phyloP scores from a whole-genome alignment of 352 stramenopile species.

The Phytopythium ostracodes region DNA sequence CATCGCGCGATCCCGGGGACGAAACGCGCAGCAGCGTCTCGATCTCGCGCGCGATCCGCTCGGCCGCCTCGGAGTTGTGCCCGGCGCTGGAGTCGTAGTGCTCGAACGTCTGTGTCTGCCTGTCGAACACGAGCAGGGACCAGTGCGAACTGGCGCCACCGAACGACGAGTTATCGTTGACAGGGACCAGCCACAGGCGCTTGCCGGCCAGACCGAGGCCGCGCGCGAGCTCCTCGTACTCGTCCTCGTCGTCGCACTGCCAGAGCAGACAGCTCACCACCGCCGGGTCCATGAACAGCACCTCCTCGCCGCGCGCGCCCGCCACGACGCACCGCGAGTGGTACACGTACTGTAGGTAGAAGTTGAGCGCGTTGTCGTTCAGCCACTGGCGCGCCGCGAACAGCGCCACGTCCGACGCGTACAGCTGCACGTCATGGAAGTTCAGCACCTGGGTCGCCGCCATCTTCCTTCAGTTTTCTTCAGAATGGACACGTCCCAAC shows the following conservation, averaged over 20 bases:
- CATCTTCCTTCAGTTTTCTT: too few relatives aligned
- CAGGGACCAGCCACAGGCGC: constrained; percentile 52
- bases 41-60: constrained; percentile 37
- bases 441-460: constrained; percentile 58
- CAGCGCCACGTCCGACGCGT: constrained; percentile 73
- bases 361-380: constrained; percentile 83
- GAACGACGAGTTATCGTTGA: constrained; percentile 66
- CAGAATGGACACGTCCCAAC: not conserved
- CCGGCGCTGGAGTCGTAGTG: constrained; percentile 77
- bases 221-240: constrained; percentile 53
- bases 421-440: constrained; percentile 82
- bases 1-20: constrained; percentile 8
- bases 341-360: constrained; percentile 73
- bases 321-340: constrained; percentile 28
- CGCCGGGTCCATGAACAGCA: constrained; percentile 72
- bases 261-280: constrained; percentile 79
- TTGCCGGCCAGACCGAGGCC: constrained; percentile 37
- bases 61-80: constrained; percentile 48
- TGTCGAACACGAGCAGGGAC: constrained; percentile 61
- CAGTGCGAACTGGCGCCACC: constrained; percentile 62
- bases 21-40: constrained; percentile 29
- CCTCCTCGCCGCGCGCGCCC: constrained; percentile 8
- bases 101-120: constrained; percentile 23
- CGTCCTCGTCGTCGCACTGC: constrained; percentile 81
- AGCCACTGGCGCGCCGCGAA: constrained; percentile 62